Conservation (phyloP, 2,329 filamentous ascomycete species). For the Aspergillus eucalypticola region DNA sequence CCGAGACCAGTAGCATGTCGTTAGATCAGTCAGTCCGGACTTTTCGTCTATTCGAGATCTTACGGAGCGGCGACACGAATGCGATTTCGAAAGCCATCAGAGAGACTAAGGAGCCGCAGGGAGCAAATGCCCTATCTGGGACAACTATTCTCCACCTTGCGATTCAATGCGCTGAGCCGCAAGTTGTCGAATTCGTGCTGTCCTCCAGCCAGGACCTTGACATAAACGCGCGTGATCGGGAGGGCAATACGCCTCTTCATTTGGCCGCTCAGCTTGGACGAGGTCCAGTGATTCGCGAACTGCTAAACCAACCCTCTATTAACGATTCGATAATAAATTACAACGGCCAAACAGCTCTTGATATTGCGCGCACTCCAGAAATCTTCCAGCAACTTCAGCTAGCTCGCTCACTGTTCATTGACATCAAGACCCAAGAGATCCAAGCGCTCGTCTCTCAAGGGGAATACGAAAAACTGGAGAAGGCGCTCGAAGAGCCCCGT, state of each 20-base stretch:
- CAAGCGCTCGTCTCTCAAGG: constrained; percentile 72
- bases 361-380: constrained; percentile 86
- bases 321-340: constrained; percentile 87
- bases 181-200: constrained; percentile 92
- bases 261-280: constrained; percentile 82
- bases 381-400: constrained; percentile 96
- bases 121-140: constrained; percentile 54
- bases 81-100: constrained; percentile 82
- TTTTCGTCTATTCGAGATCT: constrained; percentile 89
- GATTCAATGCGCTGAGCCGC: constrained; percentile 89
- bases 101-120: constrained; percentile 57
- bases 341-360: constrained; percentile 80
- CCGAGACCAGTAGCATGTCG: constrained; percentile 46
- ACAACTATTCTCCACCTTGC: constrained; percentile 91
- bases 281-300: constrained; percentile 73
- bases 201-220: constrained; percentile 72
- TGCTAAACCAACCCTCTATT: constrained; percentile 79
- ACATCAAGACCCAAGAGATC: constrained; percentile 79
- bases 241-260: constrained; percentile 92
- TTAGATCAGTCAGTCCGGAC: constrained; percentile 94
- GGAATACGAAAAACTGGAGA: constrained; percentile 76
- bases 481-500: constrained; percentile 78
- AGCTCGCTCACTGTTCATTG: constrained; percentile 83
- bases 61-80: constrained; percentile 85
- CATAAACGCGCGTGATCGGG: constrained; percentile 85